Conservation (phyloP, 306 rosid genomes). For the Quercus glauca region DNA sequence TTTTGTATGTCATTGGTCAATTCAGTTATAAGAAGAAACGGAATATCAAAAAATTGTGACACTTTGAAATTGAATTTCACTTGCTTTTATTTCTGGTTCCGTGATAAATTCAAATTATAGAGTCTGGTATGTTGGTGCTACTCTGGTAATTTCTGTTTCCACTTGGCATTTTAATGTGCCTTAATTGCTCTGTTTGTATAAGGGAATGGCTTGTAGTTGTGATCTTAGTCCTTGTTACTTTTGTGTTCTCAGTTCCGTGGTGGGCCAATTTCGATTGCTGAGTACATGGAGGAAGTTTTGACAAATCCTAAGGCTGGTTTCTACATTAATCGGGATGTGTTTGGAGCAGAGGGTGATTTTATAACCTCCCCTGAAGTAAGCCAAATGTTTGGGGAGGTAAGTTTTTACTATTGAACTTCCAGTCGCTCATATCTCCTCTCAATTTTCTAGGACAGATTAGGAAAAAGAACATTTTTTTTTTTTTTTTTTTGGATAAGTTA, state of each 20-base stretch:
- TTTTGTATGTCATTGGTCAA: too few relatives aligned
- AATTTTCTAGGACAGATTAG: neutral
- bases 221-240: neutral
- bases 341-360: conserved; percentile 91
- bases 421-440: neutral
- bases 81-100: too few relatives aligned
- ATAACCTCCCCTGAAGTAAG: conserved; percentile 97
- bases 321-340: conserved; percentile 90
- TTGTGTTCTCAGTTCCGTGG: conserved; percentile 79
- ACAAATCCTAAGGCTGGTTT: conserved; percentile 94
- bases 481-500: too few relatives aligned
- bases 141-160: neutral
- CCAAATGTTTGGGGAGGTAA: conserved; percentile 97
- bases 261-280: conserved; percentile 93
- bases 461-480: too few relatives aligned
- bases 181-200: neutral
- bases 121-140: too few relatives aligned
- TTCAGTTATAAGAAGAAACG: too few relatives aligned
- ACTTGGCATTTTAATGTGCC: neutral
- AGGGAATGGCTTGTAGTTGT: neutral
- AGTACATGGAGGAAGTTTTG: conserved; percentile 95
- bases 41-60: too few relatives aligned
- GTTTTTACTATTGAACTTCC: conserved; percentile 1
- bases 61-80: too few relatives aligned
- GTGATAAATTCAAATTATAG: too few relatives aligned